Base-by-base conservation (phyloP, 805 yeast genomes). In the Kodamaea laetipori region DNA sequence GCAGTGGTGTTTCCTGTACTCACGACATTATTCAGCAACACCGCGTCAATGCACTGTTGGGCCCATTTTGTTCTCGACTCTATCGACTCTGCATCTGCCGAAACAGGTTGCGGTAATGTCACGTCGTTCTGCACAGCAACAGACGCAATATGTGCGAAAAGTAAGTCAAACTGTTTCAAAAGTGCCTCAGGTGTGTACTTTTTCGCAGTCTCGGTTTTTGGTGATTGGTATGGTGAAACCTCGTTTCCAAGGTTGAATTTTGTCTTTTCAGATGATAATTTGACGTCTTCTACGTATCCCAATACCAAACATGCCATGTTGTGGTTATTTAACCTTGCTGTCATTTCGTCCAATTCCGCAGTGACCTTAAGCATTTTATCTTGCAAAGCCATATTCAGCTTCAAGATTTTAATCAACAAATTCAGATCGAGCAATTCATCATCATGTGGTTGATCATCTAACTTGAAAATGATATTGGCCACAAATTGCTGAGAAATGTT, bases 391-490 rank as follows among this genome's bases (percentile, higher is more conserved):
- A 56, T 55, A 33, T 58, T 64, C 46, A 67, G 65, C 46, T 62
- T 63, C 36, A 68, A 47, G 27, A 69, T 56, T 39, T 68, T 66
- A 24, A 58, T 35, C 26, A 69, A 48, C 7, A 64, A 50, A 12
- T 47, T 45, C 10, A 59, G 32, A 44, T 69, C 74, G 39, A 69
- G 41, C 9, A 30, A 27, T 4, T 51, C 51, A 2, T 19, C 24
- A 8, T 11, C 10, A 95, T 16, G 61, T 86, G 36, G 59, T 86
- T 74, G 89, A 12, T 67, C 74, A 39, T 80, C 90, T 2, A 49
- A 46, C 17, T 52, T 49, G 17, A 50, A 43, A 16, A 64, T 51
- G 10, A 67, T 50, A 16, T 60, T 54, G 21, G 57, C 23, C 33
- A 66, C 60, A 39, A 69, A 70, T 47, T 66, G 66, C 37, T 61